These are phyloP conservation scores for Lentinula guzmanii DNA, from an alignment of 768 basidiomycete genomes.

Conservation along the genomic window DNA sequence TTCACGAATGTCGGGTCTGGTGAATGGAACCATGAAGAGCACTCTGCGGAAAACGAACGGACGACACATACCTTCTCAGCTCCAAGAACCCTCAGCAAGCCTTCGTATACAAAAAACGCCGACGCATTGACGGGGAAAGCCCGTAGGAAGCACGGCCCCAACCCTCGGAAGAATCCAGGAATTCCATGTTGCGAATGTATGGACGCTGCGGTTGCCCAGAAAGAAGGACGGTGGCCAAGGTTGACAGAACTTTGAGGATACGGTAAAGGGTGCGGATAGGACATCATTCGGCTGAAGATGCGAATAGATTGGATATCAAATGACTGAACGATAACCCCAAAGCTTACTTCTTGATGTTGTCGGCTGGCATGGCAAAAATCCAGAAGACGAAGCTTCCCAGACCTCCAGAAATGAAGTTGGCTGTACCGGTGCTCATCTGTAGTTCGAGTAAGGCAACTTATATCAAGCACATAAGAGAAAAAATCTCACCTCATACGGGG, in stretches of 20 bases:
- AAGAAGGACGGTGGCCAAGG: conserved; percentile 31
- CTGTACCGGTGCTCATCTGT: conserved; percentile 54
- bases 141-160: conserved; percentile 61
- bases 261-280: conserved; percentile 41
- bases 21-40: conserved; percentile 6
- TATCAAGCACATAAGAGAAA: background rate
- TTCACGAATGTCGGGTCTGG: conserved; percentile 37
- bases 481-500: background rate
- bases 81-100: conserved; percentile 55
- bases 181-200: conserved; percentile 50
- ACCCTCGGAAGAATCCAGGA: conserved; percentile 57
- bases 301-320: background rate
- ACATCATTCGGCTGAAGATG: conserved; percentile 55
- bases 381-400: conserved; percentile 59
- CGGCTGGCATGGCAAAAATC: conserved; percentile 66
- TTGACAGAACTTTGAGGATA: conserved; percentile 27
- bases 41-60: background rate
- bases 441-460: background rate
- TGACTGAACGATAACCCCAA: conserved; percentile 4
- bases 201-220: conserved; percentile 40
- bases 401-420: conserved; percentile 65
- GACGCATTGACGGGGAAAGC: conserved; percentile 79
- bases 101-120: conserved; percentile 76
- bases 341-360: conserved; percentile 78
- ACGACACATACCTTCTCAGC: conserved; percentile 53